Base-by-base conservation (phyloP, 192 early-diverging fungal genomes). In the Geosiphon pyriformis region DNA sequence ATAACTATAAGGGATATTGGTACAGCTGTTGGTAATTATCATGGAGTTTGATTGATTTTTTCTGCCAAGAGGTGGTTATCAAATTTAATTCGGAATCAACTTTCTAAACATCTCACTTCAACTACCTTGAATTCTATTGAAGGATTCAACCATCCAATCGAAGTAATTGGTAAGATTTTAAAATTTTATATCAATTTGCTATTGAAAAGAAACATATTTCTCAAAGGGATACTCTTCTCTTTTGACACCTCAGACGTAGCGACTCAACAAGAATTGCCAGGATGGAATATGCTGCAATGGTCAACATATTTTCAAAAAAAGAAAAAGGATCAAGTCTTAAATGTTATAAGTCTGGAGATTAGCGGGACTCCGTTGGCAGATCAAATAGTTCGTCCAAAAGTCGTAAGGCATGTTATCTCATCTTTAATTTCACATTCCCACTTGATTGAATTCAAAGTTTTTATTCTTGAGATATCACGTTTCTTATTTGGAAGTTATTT, bases 321-420 rank as follows among this genome's bases (percentile, higher is more conserved):
- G 51, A 78, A 87, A 35, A 78, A 90, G 51, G 80, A 84, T 51
- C 72, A 88, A 49, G 84, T 95, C 4, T 79, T 92, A 55, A 94
- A 95, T 77, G 92, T 92, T 34, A 95, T 93, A 58, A 91, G 88
- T 60, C 76, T 96, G 17, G 94, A 96, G 70, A 85, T 96, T 47
- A 84, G 90, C 18, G 80, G 83, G 17, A 91, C 89, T 7, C 66
- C 79, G 26, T 79, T 96, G 27, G 90, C 79, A 2, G 61, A 80
- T 20, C 63, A 71, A 55, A 83, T 95, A n/a, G 66, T 63, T 22
- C 84, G 94, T 8, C 94, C 94, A 26, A 78, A 73, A 27, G 76
- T 92, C 29, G 94, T 95, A 26, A 79, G 87, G 76, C 80, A 74
- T 53, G 59, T 12, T 25, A 20, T 23, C n/a, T n/a, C n/a, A n/a